phyloP scores from a whole-genome alignment of 1,139 yeast species.

The Trichomonascaceae sp. region DNA sequence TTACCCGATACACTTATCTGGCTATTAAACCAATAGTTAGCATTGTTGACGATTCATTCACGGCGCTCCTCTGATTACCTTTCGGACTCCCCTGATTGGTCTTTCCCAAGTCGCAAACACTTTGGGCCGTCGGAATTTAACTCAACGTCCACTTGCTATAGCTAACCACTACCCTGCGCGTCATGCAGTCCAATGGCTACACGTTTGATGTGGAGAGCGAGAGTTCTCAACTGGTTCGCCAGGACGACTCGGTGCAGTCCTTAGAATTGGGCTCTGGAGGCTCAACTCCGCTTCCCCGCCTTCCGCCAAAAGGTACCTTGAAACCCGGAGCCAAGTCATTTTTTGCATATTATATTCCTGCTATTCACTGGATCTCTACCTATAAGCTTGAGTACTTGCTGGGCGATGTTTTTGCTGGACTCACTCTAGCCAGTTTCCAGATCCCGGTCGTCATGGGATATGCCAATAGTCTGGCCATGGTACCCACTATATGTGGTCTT shows the following conservation, averaged over 20 bases:
- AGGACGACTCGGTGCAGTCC: background rate
- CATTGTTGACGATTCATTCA: background rate
- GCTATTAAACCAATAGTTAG: background rate
- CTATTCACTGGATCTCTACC: conserved; percentile 68
- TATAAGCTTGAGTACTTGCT: conserved; percentile 49
- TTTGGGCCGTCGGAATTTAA: background rate
- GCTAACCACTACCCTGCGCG: background rate
- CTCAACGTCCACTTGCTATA: background rate
- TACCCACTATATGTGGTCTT: conserved; percentile 82
- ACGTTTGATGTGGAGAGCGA: background rate
- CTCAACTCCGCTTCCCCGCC: background rate
- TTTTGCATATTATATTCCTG: conserved; percentile 70
- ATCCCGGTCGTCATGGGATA: conserved; percentile 85
- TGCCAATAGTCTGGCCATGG: conserved; percentile 85
- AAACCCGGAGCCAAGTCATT: conserved; percentile 24
- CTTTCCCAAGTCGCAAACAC: background rate
- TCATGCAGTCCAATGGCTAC: background rate
- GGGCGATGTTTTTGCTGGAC: conserved; percentile 80
- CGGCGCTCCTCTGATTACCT: background rate
- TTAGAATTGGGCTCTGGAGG: background rate
- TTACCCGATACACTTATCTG: background rate
- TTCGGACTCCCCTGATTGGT: background rate
- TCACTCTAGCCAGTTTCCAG: conserved; percentile 86
- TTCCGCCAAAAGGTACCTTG: conserved; percentile 3
- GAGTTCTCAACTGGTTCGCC: background rate